Evolutionary conservation across 106 monocot species (phyloP).

Genomic region (Dactylorhiza incarnata): DNA sequence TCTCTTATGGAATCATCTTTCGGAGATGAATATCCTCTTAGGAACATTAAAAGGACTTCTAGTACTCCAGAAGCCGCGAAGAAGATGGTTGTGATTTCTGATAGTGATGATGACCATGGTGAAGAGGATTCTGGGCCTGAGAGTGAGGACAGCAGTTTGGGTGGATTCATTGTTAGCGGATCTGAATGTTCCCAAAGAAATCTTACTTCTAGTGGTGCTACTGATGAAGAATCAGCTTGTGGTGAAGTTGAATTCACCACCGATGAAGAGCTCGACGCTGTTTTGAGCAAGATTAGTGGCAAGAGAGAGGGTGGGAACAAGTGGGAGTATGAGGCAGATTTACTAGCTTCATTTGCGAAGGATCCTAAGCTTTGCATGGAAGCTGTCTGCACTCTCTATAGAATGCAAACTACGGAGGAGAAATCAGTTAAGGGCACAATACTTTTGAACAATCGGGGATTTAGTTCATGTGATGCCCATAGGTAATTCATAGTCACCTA

Average conservation of each 20-base stretch:
- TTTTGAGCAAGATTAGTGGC: constrained; percentile 19
- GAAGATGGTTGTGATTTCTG: constrained; percentile 14
- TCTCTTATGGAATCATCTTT: not conserved
- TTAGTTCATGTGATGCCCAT: constrained; percentile 28
- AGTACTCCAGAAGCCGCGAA: not conserved
- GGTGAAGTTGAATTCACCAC: constrained; percentile 10
- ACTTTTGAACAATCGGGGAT: constrained; percentile 27
- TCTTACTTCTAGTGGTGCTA: not conserved
- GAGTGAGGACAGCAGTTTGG: constrained; percentile 31
- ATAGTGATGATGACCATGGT: constrained; percentile 13
- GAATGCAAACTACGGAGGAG: constrained; percentile 40
- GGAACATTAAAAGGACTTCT: not conserved
- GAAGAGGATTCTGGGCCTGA: constrained; percentile 16
- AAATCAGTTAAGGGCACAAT: constrained; percentile 22
- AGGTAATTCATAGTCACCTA: constrained; percentile 14
- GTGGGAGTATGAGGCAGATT: constrained; percentile 64
- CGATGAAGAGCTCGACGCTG: constrained; percentile 16
- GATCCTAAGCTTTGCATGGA: constrained; percentile 57
- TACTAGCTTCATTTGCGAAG: constrained; percentile 48
- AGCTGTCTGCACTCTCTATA: constrained; percentile 66
- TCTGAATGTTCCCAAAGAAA: constrained; percentile 10
- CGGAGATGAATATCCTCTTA: not conserved
- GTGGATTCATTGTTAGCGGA: constrained; percentile 22
- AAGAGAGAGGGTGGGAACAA: constrained; percentile 14
- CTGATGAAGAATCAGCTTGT: not conserved